Evolutionary conservation across 2,329 filamentous ascomycete genomes (phyloP).

Genomic region (Talaromyces atroroseus): DNA sequence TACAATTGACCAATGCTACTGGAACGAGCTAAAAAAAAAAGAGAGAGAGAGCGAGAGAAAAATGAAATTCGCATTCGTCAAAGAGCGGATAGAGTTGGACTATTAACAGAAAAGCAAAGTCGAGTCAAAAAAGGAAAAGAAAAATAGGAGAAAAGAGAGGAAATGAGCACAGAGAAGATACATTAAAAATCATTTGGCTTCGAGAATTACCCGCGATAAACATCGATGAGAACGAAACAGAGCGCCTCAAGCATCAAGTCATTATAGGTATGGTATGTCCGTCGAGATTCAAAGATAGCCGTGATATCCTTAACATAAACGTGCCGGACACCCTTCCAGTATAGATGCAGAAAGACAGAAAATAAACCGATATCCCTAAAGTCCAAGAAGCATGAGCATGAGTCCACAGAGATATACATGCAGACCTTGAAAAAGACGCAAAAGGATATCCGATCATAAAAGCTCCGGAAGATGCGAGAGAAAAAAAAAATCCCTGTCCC

Average conservation of each 20-base stretch:
- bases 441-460: background rate
- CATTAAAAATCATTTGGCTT: background rate
- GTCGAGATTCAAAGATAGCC: background rate
- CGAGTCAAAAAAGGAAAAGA: slow-evolving; percentile 13
- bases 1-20: background rate
- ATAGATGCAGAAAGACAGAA: slow-evolving; percentile 4
- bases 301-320: background rate
- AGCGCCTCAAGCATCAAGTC: slow-evolving; percentile 5
- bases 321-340: background rate
- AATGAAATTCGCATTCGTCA: slow-evolving; percentile 17
- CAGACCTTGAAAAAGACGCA: background rate
- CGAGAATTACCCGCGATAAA: slow-evolving; percentile 5
- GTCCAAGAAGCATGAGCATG: slow-evolving; percentile 6
- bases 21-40: slow-evolving; percentile 10
- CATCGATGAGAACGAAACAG: slow-evolving; percentile 5
- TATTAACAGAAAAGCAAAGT: slow-evolving; percentile 13
- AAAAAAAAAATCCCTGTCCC: background rate
- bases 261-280: background rate
- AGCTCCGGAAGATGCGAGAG: slow-evolving; percentile 4
- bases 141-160: slow-evolving; percentile 1
- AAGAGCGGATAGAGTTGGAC: slow-evolving; percentile 15
- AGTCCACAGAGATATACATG: slow-evolving; percentile 4
- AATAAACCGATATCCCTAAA: background rate
- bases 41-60: slow-evolving; percentile 16
- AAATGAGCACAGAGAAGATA: slow-evolving; percentile 2